Conservation (phyloP, 202 grass and related monocot genomes). For the Schoenoplectus triqueter region DNA sequence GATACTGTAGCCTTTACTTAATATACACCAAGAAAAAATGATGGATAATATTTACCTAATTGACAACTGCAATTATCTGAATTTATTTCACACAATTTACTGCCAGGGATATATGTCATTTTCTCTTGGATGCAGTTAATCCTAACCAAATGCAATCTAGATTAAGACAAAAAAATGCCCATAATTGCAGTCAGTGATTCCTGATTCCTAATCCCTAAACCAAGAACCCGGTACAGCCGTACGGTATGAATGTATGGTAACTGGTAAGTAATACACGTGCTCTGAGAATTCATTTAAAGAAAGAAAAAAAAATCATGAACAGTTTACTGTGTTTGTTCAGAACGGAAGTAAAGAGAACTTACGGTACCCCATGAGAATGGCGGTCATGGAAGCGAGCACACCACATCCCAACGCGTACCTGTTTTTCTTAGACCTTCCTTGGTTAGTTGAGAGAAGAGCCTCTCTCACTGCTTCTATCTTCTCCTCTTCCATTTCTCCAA, state of each 20-base stretch:
- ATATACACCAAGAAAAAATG: not conserved
- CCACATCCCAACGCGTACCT: slow-evolving; percentile 73
- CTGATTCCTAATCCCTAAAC: not conserved
- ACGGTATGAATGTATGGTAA: not conserved
- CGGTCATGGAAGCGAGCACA: slow-evolving; percentile 79
- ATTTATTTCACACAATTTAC: not conserved
- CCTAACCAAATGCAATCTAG: not conserved
- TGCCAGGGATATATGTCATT: not conserved
- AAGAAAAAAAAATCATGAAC: not conserved
- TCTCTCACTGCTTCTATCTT: slow-evolving; percentile 34
- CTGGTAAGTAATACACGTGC: not conserved
- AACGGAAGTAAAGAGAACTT: slow-evolving; percentile 19
- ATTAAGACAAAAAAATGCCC: not conserved
- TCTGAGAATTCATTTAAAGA: not conserved
- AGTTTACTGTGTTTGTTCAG: not conserved
- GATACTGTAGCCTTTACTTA: not conserved
- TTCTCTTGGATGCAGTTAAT: not conserved
- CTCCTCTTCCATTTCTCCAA: slow-evolving; percentile 34
- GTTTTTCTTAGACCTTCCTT: slow-evolving; percentile 39
- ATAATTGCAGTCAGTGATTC: not conserved
- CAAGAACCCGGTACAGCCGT: too few relatives aligned
- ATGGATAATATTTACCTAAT: not conserved
- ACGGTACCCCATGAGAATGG: slow-evolving; percentile 81
- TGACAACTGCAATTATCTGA: not conserved
- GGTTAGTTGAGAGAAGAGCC: slow-evolving; percentile 24